phyloP scores from a whole-genome alignment of 257 asterid species.

The Eucommia ulmoides region DNA sequence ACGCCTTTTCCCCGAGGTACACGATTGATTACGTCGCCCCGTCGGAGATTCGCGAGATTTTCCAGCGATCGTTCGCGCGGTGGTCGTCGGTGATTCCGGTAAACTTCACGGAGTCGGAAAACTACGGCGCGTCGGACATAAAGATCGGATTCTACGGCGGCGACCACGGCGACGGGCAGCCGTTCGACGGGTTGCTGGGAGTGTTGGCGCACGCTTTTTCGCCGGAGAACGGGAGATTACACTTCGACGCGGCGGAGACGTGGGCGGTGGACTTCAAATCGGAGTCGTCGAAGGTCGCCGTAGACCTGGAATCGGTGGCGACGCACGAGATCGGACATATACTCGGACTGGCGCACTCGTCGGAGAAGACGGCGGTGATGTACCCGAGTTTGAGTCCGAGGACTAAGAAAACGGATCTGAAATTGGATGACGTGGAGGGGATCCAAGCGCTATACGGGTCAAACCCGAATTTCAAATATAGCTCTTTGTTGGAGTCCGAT shows the following conservation, averaged over 20 bases:
- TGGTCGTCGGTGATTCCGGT: conserved; percentile 89
- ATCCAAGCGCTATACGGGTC: conserved; percentile 72
- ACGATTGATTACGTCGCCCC: conserved; percentile 30
- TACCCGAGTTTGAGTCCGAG: conserved; percentile 79
- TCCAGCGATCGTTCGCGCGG: conserved; percentile 48
- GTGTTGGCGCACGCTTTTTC: conserved; percentile 85
- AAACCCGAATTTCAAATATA: conserved; percentile 49
- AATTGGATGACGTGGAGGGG: conserved; percentile 75
- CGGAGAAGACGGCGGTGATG: conserved; percentile 78
- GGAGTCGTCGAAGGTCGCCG: conserved; percentile 52
- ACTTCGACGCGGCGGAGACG: conserved; percentile 63
- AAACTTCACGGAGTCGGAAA: conserved; percentile 47
- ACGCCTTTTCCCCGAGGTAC: conserved; percentile 52
- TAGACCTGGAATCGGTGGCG: conserved; percentile 89
- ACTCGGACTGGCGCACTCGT: conserved; percentile 78
- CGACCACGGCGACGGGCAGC: conserved; percentile 82
- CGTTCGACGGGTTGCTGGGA: conserved; percentile 77
- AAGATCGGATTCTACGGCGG: conserved; percentile 72
- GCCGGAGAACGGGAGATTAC: conserved; percentile 84
- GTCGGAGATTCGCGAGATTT: conserved; percentile 25
- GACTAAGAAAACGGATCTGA: conserved; percentile 57
- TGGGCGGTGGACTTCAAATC: conserved; percentile 68
- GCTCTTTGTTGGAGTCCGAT: conserved; percentile 42
- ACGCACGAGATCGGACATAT: conserved; percentile 91
- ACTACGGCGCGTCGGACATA: conserved; percentile 44